Evolutionary conservation across 306 rosid species (phyloP).

Genomic region (Cicer arietinum): DNA sequence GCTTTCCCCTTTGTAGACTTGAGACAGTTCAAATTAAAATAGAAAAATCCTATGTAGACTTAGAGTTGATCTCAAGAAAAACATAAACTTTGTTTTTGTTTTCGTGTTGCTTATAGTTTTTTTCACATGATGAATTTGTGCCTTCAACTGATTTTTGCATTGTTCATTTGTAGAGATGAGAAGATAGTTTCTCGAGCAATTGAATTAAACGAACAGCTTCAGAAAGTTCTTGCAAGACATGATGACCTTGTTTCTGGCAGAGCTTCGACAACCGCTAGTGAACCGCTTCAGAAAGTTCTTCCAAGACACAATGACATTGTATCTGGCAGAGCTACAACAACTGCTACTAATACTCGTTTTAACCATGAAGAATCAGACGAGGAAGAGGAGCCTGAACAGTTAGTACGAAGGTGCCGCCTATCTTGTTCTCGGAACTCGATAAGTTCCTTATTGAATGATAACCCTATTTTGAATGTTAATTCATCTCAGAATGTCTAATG

Average conservation of each 20-base stretch:
- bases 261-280: conserved; percentile 60
- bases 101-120: conserved; percentile 12
- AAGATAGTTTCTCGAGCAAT: conserved; percentile 81
- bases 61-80: conserved; percentile 4
- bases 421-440: conserved; percentile 3
- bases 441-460: conserved; percentile 3
- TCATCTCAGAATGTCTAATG: conserved; percentile 30
- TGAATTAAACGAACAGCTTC: conserved; percentile 86
- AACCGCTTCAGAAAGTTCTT: conserved; percentile 82
- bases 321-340: conserved; percentile 60
- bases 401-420: conserved; percentile 68
- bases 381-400: conserved; percentile 92
- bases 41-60: conserved; percentile 5
- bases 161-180: conserved; percentile 60
- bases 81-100: conserved; percentile 6
- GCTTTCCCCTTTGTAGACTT: conserved; percentile 19
- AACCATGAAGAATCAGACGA: conserved; percentile 67
- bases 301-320: conserved; percentile 84
- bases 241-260: conserved; percentile 76
- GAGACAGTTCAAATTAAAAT: conserved; percentile 23
- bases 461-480: background rate
- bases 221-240: conserved; percentile 82
- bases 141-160: conserved; percentile 34
- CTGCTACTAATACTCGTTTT: conserved; percentile 46
- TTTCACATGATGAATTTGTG: conserved; percentile 28